Evolutionary conservation across 129 eudicot species (phyloP).

Genomic region (Oenanthe sinensis): DNA sequence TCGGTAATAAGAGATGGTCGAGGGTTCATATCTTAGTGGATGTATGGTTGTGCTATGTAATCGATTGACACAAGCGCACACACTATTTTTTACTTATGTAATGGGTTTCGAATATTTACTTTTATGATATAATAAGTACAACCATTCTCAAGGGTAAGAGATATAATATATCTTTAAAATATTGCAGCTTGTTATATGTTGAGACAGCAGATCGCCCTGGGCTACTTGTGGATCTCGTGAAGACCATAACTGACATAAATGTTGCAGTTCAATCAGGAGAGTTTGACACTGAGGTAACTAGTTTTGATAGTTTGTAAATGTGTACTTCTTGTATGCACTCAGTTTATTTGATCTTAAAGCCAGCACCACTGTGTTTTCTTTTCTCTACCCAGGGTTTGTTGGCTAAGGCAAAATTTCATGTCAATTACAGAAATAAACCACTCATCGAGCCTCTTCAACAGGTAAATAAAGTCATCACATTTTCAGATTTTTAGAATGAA

Average conservation of each 20-base stretch:
- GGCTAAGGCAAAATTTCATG: conserved; percentile 94
- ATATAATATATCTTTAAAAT: not conserved
- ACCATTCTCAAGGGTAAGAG: not conserved
- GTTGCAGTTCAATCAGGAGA: conserved; percentile 82
- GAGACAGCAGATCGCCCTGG: conserved; percentile 95
- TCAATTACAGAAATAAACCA: conserved; percentile 73
- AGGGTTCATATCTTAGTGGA: not conserved
- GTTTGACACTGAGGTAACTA: conserved; percentile 82
- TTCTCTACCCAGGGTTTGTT: conserved; percentile 52
- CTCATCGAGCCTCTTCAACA: conserved; percentile 80
- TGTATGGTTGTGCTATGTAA: not conserved
- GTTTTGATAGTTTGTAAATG: not conserved
- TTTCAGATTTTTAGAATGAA: not conserved
- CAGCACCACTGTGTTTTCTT: not conserved
- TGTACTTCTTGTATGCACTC: not conserved
- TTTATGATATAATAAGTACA: not conserved
- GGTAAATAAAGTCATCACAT: conserved; percentile 29
- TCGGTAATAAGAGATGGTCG: not conserved
- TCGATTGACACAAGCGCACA: too few relatives aligned
- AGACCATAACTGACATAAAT: conserved; percentile 67
- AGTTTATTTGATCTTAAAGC: not conserved
- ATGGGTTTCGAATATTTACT: not conserved
- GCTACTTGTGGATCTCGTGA: conserved; percentile 89
- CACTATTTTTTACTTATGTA: not conserved
- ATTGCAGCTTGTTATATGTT: conserved; percentile 69